These are phyloP conservation scores for Ulmus americana DNA, from an alignment of 331 rosid genomes.

Conservation along the genomic window DNA sequence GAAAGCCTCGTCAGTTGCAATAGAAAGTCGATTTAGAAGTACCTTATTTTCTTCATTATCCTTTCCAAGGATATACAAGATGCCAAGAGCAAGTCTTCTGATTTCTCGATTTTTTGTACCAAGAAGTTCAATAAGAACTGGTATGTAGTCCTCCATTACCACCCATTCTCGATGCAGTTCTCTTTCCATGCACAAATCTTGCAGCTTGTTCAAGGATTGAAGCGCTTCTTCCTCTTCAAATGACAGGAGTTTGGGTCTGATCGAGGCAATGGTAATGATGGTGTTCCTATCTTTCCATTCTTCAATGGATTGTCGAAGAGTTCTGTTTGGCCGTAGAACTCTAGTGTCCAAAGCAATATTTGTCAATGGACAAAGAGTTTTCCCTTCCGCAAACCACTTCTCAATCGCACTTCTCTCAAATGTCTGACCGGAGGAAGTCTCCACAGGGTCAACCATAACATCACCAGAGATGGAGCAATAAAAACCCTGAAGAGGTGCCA, in stretches of 20 bases:
- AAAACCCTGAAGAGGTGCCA: constrained; percentile 40
- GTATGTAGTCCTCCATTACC: constrained; percentile 43
- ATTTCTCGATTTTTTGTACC: constrained; percentile 41
- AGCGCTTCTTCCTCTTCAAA: constrained; percentile 39
- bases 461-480: constrained; percentile 39
- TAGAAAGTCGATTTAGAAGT: constrained; percentile 4
- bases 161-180: constrained; percentile 52
- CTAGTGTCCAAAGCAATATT: constrained; percentile 37
- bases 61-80: constrained; percentile 43
- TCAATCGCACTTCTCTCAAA: constrained; percentile 56
- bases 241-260: constrained; percentile 39
- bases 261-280: constrained; percentile 38
- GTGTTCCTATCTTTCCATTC: constrained; percentile 60
- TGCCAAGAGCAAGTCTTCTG: constrained; percentile 37
- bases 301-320: constrained; percentile 48
- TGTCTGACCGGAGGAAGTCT: constrained; percentile 45
- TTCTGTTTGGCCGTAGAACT: constrained; percentile 44
- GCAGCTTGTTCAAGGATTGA: constrained; percentile 33
- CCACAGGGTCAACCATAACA: constrained; percentile 67
- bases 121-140: constrained; percentile 46
- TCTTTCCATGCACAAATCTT: constrained; percentile 38
- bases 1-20: constrained; percentile 1
- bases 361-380: constrained; percentile 45
- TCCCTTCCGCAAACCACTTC: constrained; percentile 53
- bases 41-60: constrained; percentile 52